These are phyloP conservation scores for Kluyveromyces sp. DNA, from an alignment of 1,139 yeast species.

Conservation along the genomic window DNA sequence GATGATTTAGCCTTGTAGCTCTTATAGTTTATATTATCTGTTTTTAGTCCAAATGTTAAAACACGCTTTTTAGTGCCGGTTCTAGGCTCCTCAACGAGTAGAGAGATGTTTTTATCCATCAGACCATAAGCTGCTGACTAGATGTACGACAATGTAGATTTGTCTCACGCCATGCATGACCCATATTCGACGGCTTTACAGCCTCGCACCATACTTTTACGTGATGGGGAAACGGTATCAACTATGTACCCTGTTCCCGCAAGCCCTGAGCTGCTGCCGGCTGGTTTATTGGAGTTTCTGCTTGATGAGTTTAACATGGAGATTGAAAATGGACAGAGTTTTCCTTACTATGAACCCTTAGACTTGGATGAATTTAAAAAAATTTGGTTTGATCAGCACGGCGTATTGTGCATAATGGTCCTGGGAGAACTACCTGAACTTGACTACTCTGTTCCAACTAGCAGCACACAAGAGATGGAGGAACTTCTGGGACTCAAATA, in stretches of 20 bases:
- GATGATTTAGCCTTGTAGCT: no score
- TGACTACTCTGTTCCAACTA: constrained; percentile 36
- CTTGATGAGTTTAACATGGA: constrained; percentile 94
- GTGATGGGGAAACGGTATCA: constrained; percentile 88
- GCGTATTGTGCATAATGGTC: constrained; percentile 82
- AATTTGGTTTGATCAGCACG: constrained; percentile 69
- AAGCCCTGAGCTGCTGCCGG: constrained; percentile 53
- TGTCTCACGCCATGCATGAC: background rate
- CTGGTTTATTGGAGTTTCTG: constrained; percentile 68
- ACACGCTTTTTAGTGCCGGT: no score
- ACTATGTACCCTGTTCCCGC: constrained; percentile 80
- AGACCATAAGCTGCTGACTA: background rate
- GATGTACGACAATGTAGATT: constrained; percentile 4
- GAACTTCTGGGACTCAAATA: constrained; percentile 17
- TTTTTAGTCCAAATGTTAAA: no score
- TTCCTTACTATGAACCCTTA: constrained; percentile 74
- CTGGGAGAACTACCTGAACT: constrained; percentile 62
- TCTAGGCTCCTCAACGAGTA: no score
- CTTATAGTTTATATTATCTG: no score
- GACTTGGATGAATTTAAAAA: constrained; percentile 65
- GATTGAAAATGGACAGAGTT: constrained; percentile 80
- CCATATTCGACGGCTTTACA: constrained; percentile 22
- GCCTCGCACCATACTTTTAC: constrained; percentile 57
- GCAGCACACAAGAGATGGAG: constrained; percentile 14
- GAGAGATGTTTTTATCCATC: no score